Conservation (phyloP, 1,284 basidiomycete species). For the Tremellales sp. region DNA sequence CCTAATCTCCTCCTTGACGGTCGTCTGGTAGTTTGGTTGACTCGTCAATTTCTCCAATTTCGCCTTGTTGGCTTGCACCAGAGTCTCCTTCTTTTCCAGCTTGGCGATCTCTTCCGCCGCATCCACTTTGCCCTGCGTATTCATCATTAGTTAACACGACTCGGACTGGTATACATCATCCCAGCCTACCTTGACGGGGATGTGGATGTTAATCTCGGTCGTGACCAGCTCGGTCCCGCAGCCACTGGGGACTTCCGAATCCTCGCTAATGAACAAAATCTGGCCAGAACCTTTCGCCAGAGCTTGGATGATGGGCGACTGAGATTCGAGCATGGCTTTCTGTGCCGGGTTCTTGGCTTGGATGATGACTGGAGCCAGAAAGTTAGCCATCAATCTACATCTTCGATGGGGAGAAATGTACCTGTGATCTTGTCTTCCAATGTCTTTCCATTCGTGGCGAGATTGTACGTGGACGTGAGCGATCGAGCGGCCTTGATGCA, state of each 20-base stretch:
- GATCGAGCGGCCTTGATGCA: constrained; percentile 77
- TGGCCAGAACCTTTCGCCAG: constrained; percentile 86
- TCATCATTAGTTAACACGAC: not conserved
- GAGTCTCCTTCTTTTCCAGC: constrained; percentile 76
- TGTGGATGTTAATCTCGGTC: constrained; percentile 68
- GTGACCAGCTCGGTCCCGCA: constrained; percentile 82
- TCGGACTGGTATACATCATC: not conserved
- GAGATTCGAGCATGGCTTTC: constrained; percentile 63
- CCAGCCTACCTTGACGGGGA: constrained; percentile 71
- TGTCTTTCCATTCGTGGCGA: constrained; percentile 68
- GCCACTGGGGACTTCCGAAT: constrained; percentile 68
- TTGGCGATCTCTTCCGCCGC: constrained; percentile 78
- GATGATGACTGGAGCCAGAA: constrained; percentile 63
- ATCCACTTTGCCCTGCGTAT: constrained; percentile 70
- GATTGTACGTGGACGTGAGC: constrained; percentile 82
- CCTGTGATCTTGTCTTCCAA: constrained; percentile 47
- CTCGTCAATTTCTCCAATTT: constrained; percentile 73
- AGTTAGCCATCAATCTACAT: not conserved
- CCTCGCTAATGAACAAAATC: constrained; percentile 58
- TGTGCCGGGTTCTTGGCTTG: constrained; percentile 65
- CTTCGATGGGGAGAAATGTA: not conserved
- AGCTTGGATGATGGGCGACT: constrained; percentile 70
- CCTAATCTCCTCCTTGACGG: constrained; percentile 73
- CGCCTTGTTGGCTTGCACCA: constrained; percentile 64
- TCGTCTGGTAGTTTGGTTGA: constrained; percentile 70